Evolutionary conservation across 495 filamentous ascomycete genomes (phyloP), one percentile per base, ranked within the genome.

Genomic region (Cercophora samala): DNA sequence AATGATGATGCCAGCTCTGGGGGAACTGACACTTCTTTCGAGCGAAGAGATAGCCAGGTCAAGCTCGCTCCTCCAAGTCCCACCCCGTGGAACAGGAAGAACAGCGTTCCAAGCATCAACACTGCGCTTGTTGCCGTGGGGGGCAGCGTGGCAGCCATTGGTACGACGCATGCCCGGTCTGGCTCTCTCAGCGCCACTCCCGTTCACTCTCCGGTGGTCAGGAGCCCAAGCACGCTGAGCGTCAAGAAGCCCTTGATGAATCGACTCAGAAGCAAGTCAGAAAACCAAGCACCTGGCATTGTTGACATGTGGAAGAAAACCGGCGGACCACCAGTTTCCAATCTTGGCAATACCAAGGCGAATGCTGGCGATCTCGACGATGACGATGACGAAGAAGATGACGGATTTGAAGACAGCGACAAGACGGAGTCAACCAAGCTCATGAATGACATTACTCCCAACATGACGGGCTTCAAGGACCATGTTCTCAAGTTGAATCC

Each of bases 401-500:
- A 80, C 55, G 80, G 79, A 55, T 82, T 85, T 59, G 84, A 86
- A 46, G 73, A 67, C 13, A 82, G 83, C 51, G 73, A 84, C 63
- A 81, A 82, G 67, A 69, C 79, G 6, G 79, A 84, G 32, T 75
- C 78, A 5, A 77, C 76, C 69, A 78, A 78, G 61, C 73, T 82
- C n/a, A 72, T 77, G 8, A 79, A 83, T 55, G 75, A 75, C n/a
- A 90, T 91, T 64, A 81, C 88, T 23, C 92, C 94, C 4, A 94
- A 87, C 8, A 76, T 86, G 19, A 86, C 88, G 62, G 93, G 93
- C 4, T 97, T 97, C 77, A 87, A 87, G 67, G 79, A 84, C 13
- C 91, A 97, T 75, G 85, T 96, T 21, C 79, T 86, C 67, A 81
- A 86, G 69, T 76, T 93, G 37, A 93, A 93, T 69, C 91, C 93